phyloP scores from a whole-genome alignment of 2,329 filamentous ascomycete genomes.

The Colletotrichum sp. region DNA sequence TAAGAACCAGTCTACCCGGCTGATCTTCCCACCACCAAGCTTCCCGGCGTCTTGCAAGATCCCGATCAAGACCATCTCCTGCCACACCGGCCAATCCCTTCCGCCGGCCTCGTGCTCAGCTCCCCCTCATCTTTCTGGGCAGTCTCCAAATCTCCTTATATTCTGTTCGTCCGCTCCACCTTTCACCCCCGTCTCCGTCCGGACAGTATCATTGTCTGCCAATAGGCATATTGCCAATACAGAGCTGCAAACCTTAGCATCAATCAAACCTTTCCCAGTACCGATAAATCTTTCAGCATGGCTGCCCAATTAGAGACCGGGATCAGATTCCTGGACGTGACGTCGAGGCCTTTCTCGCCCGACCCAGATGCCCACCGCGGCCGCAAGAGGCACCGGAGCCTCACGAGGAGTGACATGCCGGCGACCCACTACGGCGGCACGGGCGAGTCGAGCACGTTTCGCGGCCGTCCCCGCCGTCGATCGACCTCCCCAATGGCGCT shows the following conservation, averaged over 20 bases:
- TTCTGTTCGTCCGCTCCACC: constrained; percentile 2
- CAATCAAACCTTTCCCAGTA: neutral
- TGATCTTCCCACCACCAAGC: constrained; percentile 1
- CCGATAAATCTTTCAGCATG: neutral
- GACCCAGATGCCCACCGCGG: constrained; percentile 30
- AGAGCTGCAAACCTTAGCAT: neutral
- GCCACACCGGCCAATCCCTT: neutral
- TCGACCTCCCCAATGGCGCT: constrained; percentile 39
- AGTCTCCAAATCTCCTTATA: neutral
- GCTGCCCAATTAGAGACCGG: constrained; percentile 1
- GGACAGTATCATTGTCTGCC: neutral
- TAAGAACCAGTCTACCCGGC: neutral
- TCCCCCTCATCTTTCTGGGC: neutral
- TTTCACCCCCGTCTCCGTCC: neutral
- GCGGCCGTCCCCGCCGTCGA: constrained; percentile 44
- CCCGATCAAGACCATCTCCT: constrained; percentile 5
- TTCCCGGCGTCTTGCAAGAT: constrained; percentile 1
- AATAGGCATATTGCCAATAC: neutral
- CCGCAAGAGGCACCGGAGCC: constrained; percentile 45
- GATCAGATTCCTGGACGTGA: neutral
- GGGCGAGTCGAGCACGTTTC: constrained; percentile 48
- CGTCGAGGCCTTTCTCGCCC: constrained; percentile 12
- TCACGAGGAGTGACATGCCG: constrained; percentile 35
- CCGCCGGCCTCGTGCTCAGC: neutral
- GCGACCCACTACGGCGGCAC: constrained; percentile 39